Conservation (phyloP, 495 filamentous ascomycete genomes). For the Penicillium paradoxum region DNA sequence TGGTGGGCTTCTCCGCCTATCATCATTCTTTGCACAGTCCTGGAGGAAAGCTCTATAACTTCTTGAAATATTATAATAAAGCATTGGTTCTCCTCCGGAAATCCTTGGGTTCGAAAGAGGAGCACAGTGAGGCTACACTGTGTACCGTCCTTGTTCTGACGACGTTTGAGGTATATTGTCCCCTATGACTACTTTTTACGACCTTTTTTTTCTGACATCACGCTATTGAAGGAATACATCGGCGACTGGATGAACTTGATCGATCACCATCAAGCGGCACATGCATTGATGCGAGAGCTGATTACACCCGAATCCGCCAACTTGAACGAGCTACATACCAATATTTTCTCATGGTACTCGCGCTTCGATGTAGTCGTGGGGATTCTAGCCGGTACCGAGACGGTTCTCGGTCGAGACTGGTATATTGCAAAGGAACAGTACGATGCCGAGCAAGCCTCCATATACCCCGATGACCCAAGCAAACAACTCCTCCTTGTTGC, state of each 20-base stretch:
- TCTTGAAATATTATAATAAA: conserved; percentile 85
- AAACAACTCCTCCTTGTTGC: conserved; percentile 62
- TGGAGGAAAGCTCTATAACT: conserved; percentile 68
- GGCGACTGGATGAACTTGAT: conserved; percentile 92
- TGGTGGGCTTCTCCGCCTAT: conserved; percentile 90
- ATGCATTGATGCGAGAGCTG: conserved; percentile 70
- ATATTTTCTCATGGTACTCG: conserved; percentile 79
- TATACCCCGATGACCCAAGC: conserved; percentile 56
- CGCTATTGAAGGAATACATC: conserved; percentile 67
- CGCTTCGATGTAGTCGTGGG: conserved; percentile 84
- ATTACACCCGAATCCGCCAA: conserved; percentile 74
- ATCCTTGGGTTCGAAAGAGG: conserved; percentile 63
- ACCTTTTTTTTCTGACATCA: not conserved
- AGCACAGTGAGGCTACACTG: conserved; percentile 68
- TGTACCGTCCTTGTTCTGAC: conserved; percentile 89
- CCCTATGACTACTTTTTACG: not conserved
- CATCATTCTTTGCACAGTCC: conserved; percentile 67
- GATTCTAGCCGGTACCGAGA: conserved; percentile 73
- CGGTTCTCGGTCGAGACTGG: conserved; percentile 75
- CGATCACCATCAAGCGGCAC: conserved; percentile 87
- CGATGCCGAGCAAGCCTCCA: conserved; percentile 52
- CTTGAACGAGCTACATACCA: conserved; percentile 59
- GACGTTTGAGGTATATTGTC: conserved; percentile 73
- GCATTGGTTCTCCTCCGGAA: conserved; percentile 71
- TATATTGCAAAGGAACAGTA: conserved; percentile 61